Evolutionary conservation across 2,329 filamentous ascomycete species (phyloP), one percentile per base, ranked within the genome.

Genomic region (Neofusicoccum umdonicola): DNA sequence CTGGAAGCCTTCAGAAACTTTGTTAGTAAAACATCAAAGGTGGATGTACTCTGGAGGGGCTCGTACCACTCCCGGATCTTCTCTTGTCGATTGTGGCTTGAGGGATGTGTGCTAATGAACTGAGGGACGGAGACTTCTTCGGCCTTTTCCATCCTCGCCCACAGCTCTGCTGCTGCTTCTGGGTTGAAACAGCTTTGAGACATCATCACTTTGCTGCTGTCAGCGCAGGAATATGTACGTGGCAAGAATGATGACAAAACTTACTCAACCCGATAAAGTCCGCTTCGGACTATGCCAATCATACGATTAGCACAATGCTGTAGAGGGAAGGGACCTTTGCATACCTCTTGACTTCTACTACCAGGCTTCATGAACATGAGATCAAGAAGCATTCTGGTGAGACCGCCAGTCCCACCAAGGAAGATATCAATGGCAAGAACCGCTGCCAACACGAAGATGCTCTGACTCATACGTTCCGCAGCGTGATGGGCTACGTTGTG

Each of bases 141-240:
- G 12, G 77, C 73, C 44, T 74, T 73, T 67, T 90, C 86, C 87
- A 92, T 91, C 57, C 87, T 78, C 27, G 74, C 70, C 83, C 83
- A 85, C 66, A 93, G 86, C 0, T 80, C 81, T 48, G 89, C 80
- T 0, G 90, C 90, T 66, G 87, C 85, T 12, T 82, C 77, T 0
- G 91, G 91, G 67, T 92, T 83, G 73, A 90, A 93, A 78, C 91
- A 93, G 31, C 88, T 89, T 77, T 91, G 86, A 0, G 90, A 87
- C 89, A 93, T 93, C 84, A 93, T 90, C 84, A 93, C 76, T 78
- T 68, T 52, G 35, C 31, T 27, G 63, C 19, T 35, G 50, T 65
- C 58, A 77, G 70, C 31, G 51, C 8, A 47, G 34, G 22, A 31
- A 31, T 5, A 31, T 9, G 17, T 17, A 17, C 17, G 17, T 34